Evolutionary conservation across 2,329 filamentous ascomycete genomes (phyloP).

Genomic region (Penicillium concentricum): DNA sequence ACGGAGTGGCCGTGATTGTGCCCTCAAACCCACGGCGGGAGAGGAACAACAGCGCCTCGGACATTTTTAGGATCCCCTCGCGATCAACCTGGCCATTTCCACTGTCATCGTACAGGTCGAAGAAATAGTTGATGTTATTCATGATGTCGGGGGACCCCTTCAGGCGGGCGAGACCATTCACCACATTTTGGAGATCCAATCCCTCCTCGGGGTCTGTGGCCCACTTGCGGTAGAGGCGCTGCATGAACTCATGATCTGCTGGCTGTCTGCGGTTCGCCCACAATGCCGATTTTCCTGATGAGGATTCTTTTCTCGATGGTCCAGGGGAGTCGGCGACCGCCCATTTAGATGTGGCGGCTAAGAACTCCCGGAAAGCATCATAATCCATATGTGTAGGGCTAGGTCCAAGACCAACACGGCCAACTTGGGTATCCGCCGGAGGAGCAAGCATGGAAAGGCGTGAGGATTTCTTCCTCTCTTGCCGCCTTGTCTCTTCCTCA

Average conservation of each 20-base stretch:
- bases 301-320: constrained; percentile 53
- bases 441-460: constrained; percentile 44
- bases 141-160: constrained; percentile 96
- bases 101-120: constrained; percentile 93
- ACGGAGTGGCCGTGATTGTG: constrained; percentile 64
- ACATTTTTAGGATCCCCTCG: constrained; percentile 92
- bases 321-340: constrained; percentile 82
- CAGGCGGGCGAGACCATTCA: constrained; percentile 83
- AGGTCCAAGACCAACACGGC: constrained; percentile 81
- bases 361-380: constrained; percentile 89
- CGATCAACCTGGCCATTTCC: constrained; percentile 87
- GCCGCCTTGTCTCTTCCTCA: constrained; percentile 68
- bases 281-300: constrained; percentile 52
- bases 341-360: constrained; percentile 88
- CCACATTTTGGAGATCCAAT: constrained; percentile 85
- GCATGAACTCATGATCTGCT: constrained; percentile 92
- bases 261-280: constrained; percentile 65
- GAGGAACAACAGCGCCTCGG: constrained; percentile 88
- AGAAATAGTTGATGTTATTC: constrained; percentile 97
- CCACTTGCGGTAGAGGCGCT: constrained; percentile 83
- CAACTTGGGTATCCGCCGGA: constrained; percentile 68
- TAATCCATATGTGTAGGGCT: constrained; percentile 97
- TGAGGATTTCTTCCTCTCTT: constrained; percentile 59
- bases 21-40: constrained; percentile 84
- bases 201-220: constrained; percentile 74